Evolutionary conservation across 352 stramenopile species (phyloP), one percentile per base, ranked within the genome.

Genomic region (Blastocystis sp.): DNA sequence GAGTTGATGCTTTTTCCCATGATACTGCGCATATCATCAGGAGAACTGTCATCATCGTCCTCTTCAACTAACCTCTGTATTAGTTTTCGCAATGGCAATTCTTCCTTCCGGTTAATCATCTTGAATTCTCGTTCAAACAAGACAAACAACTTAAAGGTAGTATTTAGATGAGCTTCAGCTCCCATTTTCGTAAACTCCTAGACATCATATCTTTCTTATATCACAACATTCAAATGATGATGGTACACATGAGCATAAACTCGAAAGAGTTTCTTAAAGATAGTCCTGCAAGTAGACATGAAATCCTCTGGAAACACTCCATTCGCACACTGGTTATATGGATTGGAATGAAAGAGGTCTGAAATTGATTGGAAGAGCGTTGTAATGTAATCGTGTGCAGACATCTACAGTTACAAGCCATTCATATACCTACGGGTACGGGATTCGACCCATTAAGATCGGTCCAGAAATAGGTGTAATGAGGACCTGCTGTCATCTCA

Each of bases 171-270:
- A 51, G 92, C 92, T 89, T 95, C 92, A 16, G 92, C 92, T 7
- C 92, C 92, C 78, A 93, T 92, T 88, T 94, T 94, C 37, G 59
- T 87, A 32, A 87, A 87, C 59, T 78, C 59, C 89, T 94, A 92
- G 42, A 93, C 93, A 81, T 94, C 91, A 89, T 7, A 21, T 19
- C 7, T 6, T 35, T 2, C 24, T 1, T 29, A 24, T 9, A 42
- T 29, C 12, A 12, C 7, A 16, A 87, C 77, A 46, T 37, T 78
- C 12, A 87, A 43, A 77, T 87, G 77, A n/a, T 92, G 93, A 89
- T 94, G 93, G 89, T 95, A 95, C 19, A 94, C 90, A 88, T 94
- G 92, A n/a, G 92, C 92, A 78, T 94, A 95, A 21, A 95, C 92
- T 29, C 92, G 91, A 78, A 95, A 94, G 43, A 95, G 90, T n/a